Percentiles rank a stretch among this genome's conserved stretches.
phyloP scores from a whole-genome alignment of 805 yeast species.

The Candida incommunis region DNA sequence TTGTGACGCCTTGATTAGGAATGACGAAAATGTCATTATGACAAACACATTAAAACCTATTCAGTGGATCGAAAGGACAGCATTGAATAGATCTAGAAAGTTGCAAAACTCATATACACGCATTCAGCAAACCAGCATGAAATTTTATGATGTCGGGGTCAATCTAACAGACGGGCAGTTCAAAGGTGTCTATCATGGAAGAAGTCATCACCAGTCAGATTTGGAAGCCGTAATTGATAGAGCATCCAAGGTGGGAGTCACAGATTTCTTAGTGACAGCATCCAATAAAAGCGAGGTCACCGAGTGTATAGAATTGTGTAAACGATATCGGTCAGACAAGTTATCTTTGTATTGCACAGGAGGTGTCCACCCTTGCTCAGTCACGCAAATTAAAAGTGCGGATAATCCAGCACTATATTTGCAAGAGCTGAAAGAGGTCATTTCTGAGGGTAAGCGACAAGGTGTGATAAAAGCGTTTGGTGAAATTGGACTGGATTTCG shows the following conservation, averaged over 20 bases:
- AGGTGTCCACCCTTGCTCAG: constrained; percentile 94
- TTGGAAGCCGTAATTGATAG: constrained; percentile 47
- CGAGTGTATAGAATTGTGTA: constrained; percentile 45
- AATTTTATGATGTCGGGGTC: constrained; percentile 37
- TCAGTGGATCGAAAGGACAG: too few relatives aligned
- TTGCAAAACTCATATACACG: too few relatives aligned
- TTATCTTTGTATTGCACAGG: constrained; percentile 46
- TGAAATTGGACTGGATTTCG: constrained; percentile 92
- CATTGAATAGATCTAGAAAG: too few relatives aligned
- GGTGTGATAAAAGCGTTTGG: constrained; percentile 75
- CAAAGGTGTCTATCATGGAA: constrained; percentile 62
- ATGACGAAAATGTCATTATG: too few relatives aligned
- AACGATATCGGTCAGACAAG: constrained; percentile 17
- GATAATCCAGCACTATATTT: constrained; percentile 26
- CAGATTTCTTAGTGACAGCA: constrained; percentile 68
- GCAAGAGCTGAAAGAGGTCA: constrained; percentile 33
- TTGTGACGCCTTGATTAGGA: too few relatives aligned
- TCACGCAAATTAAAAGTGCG: constrained; percentile 33
- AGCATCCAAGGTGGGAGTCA: constrained; percentile 53
- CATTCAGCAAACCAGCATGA: too few relatives aligned
- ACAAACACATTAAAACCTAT: too few relatives aligned
- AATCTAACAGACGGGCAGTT: constrained; percentile 87
- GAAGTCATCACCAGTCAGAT: constrained; percentile 56
- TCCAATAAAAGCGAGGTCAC: constrained; percentile 56
- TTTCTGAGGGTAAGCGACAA: constrained; percentile 29